Evolutionary conservation across 2,329 filamentous ascomycete genomes (phyloP).

Genomic region (Stenocarpella maydis): DNA sequence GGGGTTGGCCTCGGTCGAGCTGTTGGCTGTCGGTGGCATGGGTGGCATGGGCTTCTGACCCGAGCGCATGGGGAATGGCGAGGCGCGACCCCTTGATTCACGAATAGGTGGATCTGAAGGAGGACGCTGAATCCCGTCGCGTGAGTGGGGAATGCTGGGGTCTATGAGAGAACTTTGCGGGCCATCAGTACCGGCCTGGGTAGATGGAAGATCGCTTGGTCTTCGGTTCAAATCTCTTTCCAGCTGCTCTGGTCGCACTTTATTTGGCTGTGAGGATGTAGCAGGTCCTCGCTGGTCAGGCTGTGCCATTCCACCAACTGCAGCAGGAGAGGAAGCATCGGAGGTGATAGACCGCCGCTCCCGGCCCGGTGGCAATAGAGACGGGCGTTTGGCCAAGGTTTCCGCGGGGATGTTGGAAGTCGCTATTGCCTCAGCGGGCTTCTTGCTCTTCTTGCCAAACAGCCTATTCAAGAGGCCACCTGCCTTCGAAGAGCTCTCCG

Average conservation of each 20-base stretch:
- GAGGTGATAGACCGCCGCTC: neutral
- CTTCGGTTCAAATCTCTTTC: neutral
- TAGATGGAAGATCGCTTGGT: neutral
- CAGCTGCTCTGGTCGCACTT: neutral
- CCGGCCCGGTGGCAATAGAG: neutral
- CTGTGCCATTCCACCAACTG: neutral
- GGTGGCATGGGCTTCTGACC: neutral
- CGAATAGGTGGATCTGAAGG: neutral
- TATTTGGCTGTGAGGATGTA: neutral
- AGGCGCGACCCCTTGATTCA: neutral
- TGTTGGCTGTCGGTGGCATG: neutral
- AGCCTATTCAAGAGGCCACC: neutral
- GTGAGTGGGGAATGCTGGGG: neutral
- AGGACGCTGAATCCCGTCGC: neutral
- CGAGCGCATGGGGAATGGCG: neutral
- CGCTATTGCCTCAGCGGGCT: neutral
- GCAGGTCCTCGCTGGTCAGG: neutral
- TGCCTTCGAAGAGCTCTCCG: conserved; percentile 5
- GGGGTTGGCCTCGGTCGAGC: neutral
- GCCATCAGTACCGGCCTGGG: neutral
- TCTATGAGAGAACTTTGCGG: neutral
- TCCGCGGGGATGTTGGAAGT: neutral
- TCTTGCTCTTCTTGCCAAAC: conserved; percentile 4
- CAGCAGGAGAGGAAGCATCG: neutral
- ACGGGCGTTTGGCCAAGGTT: neutral